Conservation (phyloP, 2,329 filamentous ascomycete genomes). For the Aspergillus sp. region DNA sequence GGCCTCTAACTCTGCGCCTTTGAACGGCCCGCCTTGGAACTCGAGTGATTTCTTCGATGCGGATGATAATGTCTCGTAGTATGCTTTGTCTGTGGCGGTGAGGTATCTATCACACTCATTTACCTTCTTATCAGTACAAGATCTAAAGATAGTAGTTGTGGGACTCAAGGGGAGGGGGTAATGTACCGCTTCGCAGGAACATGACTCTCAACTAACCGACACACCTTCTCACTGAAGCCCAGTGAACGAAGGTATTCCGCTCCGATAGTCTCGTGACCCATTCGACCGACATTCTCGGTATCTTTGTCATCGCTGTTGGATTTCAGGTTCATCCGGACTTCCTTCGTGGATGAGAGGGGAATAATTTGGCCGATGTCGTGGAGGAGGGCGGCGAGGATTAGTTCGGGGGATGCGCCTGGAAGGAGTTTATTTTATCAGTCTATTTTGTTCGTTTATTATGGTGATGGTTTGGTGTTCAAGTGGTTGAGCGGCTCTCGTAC, state of each 20-base stretch:
- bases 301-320: conserved; percentile 15
- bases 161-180: no score
- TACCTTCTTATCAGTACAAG: neutral
- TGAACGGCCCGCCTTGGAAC: conserved; percentile 43
- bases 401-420: conserved; percentile 25
- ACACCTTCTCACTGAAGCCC: conserved; percentile 42
- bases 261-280: conserved; percentile 43
- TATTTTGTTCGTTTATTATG: neutral
- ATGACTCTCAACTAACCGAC: conserved; percentile 41
- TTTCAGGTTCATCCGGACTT: conserved; percentile 30
- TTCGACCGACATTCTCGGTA: conserved; percentile 37
- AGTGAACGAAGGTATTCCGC: conserved; percentile 37
- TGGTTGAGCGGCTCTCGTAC: conserved; percentile 10
- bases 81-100: conserved; percentile 35
- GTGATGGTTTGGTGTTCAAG: neutral
- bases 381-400: conserved; percentile 42
- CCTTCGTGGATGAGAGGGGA: conserved; percentile 34
- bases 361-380: conserved; percentile 50
- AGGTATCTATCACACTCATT: conserved; percentile 32
- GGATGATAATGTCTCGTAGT: conserved; percentile 39
- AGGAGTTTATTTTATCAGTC: neutral
- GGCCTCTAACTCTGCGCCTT: conserved; percentile 29
- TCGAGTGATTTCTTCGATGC: conserved; percentile 42
- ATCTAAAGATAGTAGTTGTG: no score
- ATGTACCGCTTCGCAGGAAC: conserved; percentile 39